Evolutionary conservation across 2,329 filamentous ascomycete species (phyloP).

Genomic region (Alternaria dauci): DNA sequence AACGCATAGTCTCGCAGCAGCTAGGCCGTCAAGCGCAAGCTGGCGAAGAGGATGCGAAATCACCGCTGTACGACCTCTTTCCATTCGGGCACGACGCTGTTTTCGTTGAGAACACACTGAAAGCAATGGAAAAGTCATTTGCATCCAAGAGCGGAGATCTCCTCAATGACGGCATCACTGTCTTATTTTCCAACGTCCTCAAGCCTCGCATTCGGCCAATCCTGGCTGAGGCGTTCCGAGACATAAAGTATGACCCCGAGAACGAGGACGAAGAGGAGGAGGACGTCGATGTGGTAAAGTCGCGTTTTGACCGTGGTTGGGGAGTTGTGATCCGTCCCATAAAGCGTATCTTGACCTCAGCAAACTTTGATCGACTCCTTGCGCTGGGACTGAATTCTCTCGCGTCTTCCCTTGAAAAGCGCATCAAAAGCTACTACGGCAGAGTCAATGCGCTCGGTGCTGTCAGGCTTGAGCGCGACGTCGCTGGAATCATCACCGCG

Average conservation of each 20-base stretch:
- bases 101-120: constrained; percentile 73
- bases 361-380: constrained; percentile 79
- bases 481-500: constrained; percentile 73
- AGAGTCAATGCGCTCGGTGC: constrained; percentile 83
- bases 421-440: constrained; percentile 81
- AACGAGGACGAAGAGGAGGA: constrained; percentile 59
- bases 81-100: constrained; percentile 79
- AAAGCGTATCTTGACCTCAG: constrained; percentile 80
- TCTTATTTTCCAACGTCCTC: constrained; percentile 87
- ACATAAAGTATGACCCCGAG: constrained; percentile 78
- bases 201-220: constrained; percentile 85
- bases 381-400: constrained; percentile 78
- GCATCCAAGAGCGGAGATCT: constrained; percentile 81
- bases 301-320: constrained; percentile 86
- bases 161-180: constrained; percentile 81
- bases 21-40: constrained; percentile 55
- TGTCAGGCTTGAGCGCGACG: constrained; percentile 82
- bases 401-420: constrained; percentile 81
- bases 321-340: constrained; percentile 85
- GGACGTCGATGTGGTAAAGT: constrained; percentile 71
- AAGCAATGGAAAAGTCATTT: constrained; percentile 75
- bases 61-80: constrained; percentile 69
- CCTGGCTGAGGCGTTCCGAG: constrained; percentile 87
- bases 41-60: constrained; percentile 49
- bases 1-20: constrained; percentile 79